Evolutionary conservation across 139 green algal genomes (phyloP).

Genomic region (Klebsormidium nitens): DNA sequence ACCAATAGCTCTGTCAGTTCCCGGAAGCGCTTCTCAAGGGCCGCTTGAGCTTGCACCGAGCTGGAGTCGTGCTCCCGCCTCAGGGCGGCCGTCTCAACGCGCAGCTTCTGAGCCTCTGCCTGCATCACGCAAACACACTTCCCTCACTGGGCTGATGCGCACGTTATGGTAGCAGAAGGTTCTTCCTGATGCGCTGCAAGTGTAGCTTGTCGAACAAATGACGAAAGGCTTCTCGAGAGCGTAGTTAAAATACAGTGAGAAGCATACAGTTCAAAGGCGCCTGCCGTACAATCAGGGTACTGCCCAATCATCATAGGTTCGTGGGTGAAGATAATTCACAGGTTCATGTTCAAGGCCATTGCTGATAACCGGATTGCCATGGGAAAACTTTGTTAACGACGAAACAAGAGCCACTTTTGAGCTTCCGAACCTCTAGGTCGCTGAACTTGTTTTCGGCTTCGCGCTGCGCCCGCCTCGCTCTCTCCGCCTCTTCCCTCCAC

Average conservation of each 20-base stretch:
- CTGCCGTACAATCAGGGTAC: too few relatives aligned
- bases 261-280: too few relatives aligned
- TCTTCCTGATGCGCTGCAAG: neutral
- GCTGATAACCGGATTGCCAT: too few relatives aligned
- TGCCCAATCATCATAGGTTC: too few relatives aligned
- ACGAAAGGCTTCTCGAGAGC: neutral
- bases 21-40: constrained; percentile 35
- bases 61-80: constrained; percentile 14
- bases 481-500: constrained; percentile 28
- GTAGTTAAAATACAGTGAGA: too few relatives aligned
- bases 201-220: neutral
- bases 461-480: constrained; percentile 11
- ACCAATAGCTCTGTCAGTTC: constrained; percentile 39
- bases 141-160: neutral
- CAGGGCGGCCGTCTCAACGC: constrained; percentile 17
- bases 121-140: constrained; percentile 9
- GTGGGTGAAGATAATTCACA: too few relatives aligned
- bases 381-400: too few relatives aligned
- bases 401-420: too few relatives aligned
- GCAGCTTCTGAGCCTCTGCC: constrained; percentile 35
- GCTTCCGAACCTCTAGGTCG: too few relatives aligned
- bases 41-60: constrained; percentile 33
- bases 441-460: constrained; percentile 27
- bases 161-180: neutral
- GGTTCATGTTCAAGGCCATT: too few relatives aligned